Evolutionary conservation across 179 eudicot genomes (phyloP).

Genomic region (Spergularia azorica): DNA sequence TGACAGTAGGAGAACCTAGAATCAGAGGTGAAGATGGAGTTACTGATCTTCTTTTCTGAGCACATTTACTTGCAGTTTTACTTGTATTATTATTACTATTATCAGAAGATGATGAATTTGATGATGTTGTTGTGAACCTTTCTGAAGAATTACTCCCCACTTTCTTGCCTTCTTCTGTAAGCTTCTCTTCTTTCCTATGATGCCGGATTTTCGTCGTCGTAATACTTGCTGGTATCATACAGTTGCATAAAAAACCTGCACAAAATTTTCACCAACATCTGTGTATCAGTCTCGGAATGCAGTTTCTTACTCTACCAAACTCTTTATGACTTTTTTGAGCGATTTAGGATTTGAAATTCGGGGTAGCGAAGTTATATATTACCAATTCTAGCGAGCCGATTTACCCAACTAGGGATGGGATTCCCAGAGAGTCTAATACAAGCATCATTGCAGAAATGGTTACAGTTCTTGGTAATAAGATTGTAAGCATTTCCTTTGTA

Average conservation of each 20-base stretch:
- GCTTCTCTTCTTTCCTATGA: conserved; percentile 43
- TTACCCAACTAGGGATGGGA: conserved; percentile 81
- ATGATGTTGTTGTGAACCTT: conserved; percentile 37
- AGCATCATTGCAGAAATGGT: conserved; percentile 87
- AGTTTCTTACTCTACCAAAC: no score
- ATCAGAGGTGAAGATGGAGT: conserved; percentile 49
- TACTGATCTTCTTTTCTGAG: conserved; percentile 26
- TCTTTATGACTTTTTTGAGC: no score
- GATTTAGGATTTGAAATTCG: not conserved
- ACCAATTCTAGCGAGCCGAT: conserved; percentile 87
- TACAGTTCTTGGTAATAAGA: conserved; percentile 78
- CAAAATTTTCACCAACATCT: not conserved
- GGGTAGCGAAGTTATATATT: not conserved
- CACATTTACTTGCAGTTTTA: conserved; percentile 11
- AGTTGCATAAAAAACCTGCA: conserved; percentile 72
- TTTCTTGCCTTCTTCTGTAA: conserved; percentile 44
- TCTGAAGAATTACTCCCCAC: conserved; percentile 42
- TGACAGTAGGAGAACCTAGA: conserved; percentile 28
- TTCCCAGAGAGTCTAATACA: conserved; percentile 66
- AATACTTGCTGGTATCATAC: conserved; percentile 63
- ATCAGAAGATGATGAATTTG: conserved; percentile 46
- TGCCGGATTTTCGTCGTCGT: conserved; percentile 51
- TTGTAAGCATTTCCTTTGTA: conserved; percentile 83
- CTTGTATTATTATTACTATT: conserved; percentile 30
- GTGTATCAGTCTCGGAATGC: not conserved